phyloP scores from a whole-genome alignment of 768 basidiomycete species.

The Leccinum imitatum region DNA sequence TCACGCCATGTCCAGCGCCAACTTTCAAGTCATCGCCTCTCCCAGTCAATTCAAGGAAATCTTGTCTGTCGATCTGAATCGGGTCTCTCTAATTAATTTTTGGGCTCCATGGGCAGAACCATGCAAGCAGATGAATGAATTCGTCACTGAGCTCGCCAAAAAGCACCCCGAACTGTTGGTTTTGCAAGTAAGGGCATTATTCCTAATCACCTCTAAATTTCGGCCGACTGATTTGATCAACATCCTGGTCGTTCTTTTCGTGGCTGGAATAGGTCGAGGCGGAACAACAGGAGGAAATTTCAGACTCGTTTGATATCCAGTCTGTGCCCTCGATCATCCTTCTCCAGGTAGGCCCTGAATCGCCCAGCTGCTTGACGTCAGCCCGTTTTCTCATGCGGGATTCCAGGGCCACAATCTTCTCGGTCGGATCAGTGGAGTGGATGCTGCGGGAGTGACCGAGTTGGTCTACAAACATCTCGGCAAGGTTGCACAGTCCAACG shows the following conservation, averaged over 20 bases:
- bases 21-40: constrained; percentile 53
- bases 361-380: not conserved
- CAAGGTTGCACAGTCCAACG: constrained; percentile 13
- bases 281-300: constrained; percentile 75
- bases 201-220: not conserved
- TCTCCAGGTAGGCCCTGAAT: constrained; percentile 58
- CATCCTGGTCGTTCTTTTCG: not conserved
- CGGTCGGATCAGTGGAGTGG: constrained; percentile 74
- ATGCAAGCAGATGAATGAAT: constrained; percentile 85
- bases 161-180: constrained; percentile 70
- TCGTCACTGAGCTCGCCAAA: constrained; percentile 69
- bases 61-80: constrained; percentile 71
- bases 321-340: constrained; percentile 85
- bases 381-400: not conserved
- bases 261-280: constrained; percentile 68
- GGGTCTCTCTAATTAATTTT: constrained; percentile 89
- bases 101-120: constrained; percentile 94
- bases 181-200: constrained; percentile 57
- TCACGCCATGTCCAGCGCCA: constrained; percentile 30
- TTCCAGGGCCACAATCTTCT: constrained; percentile 85
- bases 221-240: constrained; percentile 1
- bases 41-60: constrained; percentile 71
- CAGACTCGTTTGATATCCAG: constrained; percentile 90
- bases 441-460: constrained; percentile 61
- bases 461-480: constrained; percentile 59